Evolutionary conservation across 2,329 filamentous ascomycete genomes (phyloP).

Genomic region (Myrmaecium sp.): DNA sequence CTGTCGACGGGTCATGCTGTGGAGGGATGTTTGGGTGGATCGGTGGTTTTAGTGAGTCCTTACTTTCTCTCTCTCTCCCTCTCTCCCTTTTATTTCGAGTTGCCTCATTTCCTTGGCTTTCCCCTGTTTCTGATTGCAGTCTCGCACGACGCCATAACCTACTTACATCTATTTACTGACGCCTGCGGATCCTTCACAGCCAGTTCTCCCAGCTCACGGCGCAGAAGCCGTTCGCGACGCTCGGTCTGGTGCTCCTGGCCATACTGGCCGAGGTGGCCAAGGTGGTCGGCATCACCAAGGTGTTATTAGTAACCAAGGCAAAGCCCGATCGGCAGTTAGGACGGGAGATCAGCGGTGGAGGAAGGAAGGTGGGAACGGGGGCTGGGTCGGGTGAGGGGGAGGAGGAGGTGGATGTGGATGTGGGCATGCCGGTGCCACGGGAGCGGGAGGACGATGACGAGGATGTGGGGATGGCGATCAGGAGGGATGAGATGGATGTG

Average conservation of each 20-base stretch:
- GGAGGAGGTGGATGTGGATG: too few relatives aligned
- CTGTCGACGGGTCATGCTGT: slow-evolving; percentile 3
- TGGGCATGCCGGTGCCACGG: too few relatives aligned
- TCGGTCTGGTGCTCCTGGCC: slow-evolving; percentile 28
- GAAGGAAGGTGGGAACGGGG: too few relatives aligned
- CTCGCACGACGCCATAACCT: neutral
- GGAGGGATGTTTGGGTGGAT: slow-evolving; percentile 10
- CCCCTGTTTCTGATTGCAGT: too few relatives aligned
- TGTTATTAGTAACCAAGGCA: too few relatives aligned
- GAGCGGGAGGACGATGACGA: too few relatives aligned
- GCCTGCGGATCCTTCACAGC: slow-evolving; percentile 8
- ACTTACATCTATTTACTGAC: neutral
- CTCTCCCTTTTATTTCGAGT: neutral
- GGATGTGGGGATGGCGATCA: too few relatives aligned
- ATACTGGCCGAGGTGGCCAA: slow-evolving; percentile 23
- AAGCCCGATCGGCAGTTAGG: too few relatives aligned
- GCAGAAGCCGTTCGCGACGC: slow-evolving; percentile 26
- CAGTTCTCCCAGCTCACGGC: slow-evolving; percentile 28
- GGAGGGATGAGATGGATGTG: too few relatives aligned
- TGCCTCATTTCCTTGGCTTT: neutral
- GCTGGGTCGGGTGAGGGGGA: too few relatives aligned
- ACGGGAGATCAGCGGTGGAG: too few relatives aligned
- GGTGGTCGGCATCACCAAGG: slow-evolving; percentile 22
- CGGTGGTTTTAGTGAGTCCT: slow-evolving; percentile 20
- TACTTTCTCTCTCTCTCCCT: neutral